These are phyloP conservation scores for Astrothelium subdiscretum DNA, from an alignment of 495 filamentous ascomycete species.

Conservation along the genomic window DNA sequence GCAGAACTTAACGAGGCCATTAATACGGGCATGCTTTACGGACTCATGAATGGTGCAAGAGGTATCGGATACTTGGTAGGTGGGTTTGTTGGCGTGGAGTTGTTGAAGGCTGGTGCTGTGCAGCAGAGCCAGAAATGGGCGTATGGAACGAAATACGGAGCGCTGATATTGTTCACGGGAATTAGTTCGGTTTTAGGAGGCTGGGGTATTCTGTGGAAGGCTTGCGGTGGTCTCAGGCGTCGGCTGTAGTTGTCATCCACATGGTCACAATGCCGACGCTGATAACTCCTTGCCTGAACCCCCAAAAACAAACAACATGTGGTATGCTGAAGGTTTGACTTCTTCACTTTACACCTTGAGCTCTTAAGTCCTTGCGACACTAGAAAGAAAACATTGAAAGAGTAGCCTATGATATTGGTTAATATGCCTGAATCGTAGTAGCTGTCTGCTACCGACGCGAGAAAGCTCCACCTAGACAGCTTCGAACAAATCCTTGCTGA, in stretches of 20 bases:
- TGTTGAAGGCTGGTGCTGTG: constrained; percentile 11
- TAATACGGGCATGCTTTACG: constrained; percentile 53
- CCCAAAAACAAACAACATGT: no score
- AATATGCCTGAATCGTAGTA: no score
- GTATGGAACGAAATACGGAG: constrained; percentile 42
- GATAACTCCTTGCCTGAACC: no score
- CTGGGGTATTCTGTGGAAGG: constrained; percentile 11
- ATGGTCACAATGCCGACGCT: no score
- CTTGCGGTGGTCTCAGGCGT: neutral
- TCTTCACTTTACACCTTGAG: no score
- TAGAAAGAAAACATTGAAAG: no score
- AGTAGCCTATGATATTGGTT: no score
- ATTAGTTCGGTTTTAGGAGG: constrained; percentile 42
- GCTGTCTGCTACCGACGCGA: no score
- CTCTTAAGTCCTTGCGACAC: no score
- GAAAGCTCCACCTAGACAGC: no score
- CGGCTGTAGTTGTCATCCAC: neutral
- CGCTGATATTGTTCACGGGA: constrained; percentile 46
- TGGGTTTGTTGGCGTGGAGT: constrained; percentile 10
- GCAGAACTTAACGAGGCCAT: constrained; percentile 18
- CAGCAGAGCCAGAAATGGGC: constrained; percentile 7
- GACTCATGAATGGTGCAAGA: constrained; percentile 49
- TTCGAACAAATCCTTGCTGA: no score
- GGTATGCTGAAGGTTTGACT: no score
- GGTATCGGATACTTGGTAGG: constrained; percentile 42